Evolutionary conservation across 179 eudicot genomes (phyloP), one percentile per base, ranked within the genome.

Genomic region (Silene coronaria): DNA sequence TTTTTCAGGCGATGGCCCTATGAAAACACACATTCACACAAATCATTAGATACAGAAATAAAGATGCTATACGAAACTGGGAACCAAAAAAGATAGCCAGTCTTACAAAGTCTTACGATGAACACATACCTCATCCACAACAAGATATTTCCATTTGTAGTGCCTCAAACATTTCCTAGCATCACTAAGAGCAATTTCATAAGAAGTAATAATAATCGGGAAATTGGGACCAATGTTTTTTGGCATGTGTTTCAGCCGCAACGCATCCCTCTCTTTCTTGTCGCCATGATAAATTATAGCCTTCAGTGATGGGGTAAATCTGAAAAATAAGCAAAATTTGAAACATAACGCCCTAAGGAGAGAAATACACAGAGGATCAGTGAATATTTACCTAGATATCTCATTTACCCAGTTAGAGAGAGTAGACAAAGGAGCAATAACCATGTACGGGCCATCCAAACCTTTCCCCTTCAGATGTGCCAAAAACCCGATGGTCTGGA

Each of bases 1-100:
- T 93, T 96, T 80, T 96, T 96, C 85, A 96, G 81, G 73, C 99
- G 89, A 80, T 96, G 98, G 7, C 99, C 99, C 98, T 96, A 45
- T 77, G 67, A 61, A 80, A 48, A 28, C 66, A 77, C 80, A 75
- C 26, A 73, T 46, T 55, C 28, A 53, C n/a, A 55, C 36, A 17
- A 30, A 70, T 55, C 11, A 68, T 34, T 42, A 57, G 24, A 72
- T 45, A 64, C 12, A 27, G 24, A 34, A 34, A 34, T 3, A 57
- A 42, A 51, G 51, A 71, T 30, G 46, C 24, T 28, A 53, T 10
- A 38, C 23, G 48, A 23, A 65, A 38, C 6, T 17, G 28, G 64
- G 4, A 66, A 34, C 74, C 12, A 51, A 62, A 55, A 27, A 36
- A 27, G 21, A 28, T 17, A 34, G 45, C 53, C 68, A 76, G 14